These are phyloP conservation scores for Leccinum boreale DNA, from an alignment of 768 basidiomycete species.

Conservation along the genomic window DNA sequence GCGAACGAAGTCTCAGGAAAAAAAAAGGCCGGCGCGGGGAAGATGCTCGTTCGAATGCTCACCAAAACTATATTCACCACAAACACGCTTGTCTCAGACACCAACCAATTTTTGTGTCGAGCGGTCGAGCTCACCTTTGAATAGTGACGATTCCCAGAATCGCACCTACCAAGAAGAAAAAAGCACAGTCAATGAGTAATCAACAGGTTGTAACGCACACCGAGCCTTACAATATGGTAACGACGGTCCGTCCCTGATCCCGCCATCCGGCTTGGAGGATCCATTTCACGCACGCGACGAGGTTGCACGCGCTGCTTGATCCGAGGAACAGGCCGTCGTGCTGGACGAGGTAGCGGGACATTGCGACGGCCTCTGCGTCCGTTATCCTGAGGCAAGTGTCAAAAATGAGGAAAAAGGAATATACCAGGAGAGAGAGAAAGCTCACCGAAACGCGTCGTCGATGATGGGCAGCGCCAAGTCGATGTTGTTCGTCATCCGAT, in stretches of 20 bases:
- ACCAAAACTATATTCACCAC: constrained; percentile 46
- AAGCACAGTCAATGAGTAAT: neutral
- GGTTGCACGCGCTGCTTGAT: constrained; percentile 93
- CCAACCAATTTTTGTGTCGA: neutral
- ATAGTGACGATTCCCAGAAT: constrained; percentile 89
- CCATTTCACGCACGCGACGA: constrained; percentile 86
- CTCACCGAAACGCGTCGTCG: constrained; percentile 83
- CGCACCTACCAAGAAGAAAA: constrained; percentile 53
- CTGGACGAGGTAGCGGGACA: constrained; percentile 90
- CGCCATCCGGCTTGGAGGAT: constrained; percentile 67
- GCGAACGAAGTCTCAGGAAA: neutral
- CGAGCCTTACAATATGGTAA: constrained; percentile 75
- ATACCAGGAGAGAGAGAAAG: neutral
- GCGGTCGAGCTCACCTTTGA: constrained; percentile 61
- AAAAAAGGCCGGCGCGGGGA: neutral
- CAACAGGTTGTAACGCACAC: neutral
- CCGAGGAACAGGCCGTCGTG: constrained; percentile 93
- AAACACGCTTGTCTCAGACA: neutral
- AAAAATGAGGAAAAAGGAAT: neutral
- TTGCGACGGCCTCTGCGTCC: constrained; percentile 91
- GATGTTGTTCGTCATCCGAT: constrained; percentile 89
- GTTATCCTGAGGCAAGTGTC: constrained; percentile 56
- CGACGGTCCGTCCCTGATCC: constrained; percentile 60
- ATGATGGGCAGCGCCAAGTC: constrained; percentile 80
- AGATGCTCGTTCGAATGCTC: constrained; percentile 10